Evolutionary conservation across 2,329 filamentous ascomycete species (phyloP), one percentile per base, ranked within the genome.

Genomic region (Cercospora janseana): DNA sequence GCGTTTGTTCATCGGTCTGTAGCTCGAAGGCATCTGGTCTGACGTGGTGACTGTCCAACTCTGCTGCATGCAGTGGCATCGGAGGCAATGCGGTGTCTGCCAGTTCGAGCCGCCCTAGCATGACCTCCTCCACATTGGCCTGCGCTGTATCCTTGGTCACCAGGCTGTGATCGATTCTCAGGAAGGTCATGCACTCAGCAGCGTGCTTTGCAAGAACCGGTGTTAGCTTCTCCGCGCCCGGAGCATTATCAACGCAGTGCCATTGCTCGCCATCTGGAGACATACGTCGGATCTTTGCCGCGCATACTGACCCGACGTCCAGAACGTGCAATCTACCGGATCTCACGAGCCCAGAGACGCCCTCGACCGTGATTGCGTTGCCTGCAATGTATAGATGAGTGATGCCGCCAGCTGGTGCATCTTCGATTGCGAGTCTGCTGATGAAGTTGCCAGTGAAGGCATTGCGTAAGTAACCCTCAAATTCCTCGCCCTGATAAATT

Each of bases 381-480:
- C 74, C 73, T 3, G 79, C 72, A 10, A 83, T 72, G 58, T 80
- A 81, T 2, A 84, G 66, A 66, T 84, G 80, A 0, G 80, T 83
- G 28, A 83, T 74, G 2, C 81, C 81, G 7, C 70, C 67, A 58
- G 77, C 71, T 16, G 76, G 72, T 1, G 77, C 68, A 55, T 80
- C 74, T 57, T 83, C 79, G 21, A 82, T 74, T 28, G 77, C 74
- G 23, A 80, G 72, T 42, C 75, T 73, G 7, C 75, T 75, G 12
- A 78, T 72, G 32, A 80, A 75, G 1, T 71, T 71, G 16, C 67
- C 69, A 1, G 75, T 77, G 28, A 80, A 69, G 9, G 73, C 66
- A 46, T 69, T 71, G 6, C 77, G 66, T 16, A 82, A 68, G 42
- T 75, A 76, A 23, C 72, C 67, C 56, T 81, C 79, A n/a, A 79